Evolutionary conservation across 768 basidiomycete species (phyloP), one percentile per base, ranked within the genome.

Genomic region (Suillus plorans): DNA sequence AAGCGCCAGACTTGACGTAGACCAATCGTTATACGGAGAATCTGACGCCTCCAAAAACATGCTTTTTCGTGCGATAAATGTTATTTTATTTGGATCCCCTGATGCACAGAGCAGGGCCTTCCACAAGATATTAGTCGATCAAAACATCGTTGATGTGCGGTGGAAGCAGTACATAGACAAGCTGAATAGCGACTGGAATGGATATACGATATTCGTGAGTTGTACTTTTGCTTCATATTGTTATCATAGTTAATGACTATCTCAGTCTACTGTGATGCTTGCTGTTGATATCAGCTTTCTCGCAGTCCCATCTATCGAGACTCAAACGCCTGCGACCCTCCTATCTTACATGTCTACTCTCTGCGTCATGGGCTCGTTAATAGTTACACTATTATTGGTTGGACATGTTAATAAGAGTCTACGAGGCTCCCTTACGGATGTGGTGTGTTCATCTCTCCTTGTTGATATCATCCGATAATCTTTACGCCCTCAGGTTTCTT

Each of bases 281-380:
- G 81, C 80, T n/a, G 83, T 82, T 2, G 85, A 85, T 61, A 80
- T 88, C 1, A 81, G 80, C 0, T 85, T 86, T 68, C 71, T 87
- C 12, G 81, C 83, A 5, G 84, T 87, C 28, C 80, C 80, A n/a
- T 74, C 76, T 34, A 77, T 82, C 39, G 76, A 20, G n/a, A 14
- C 69, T 59, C 75, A 64, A 47, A 28, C 16, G 14, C 20, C n/a
- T 44, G 50, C 18, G 49, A 44, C 39, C 31, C 12, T 75, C 67
- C 68, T 76, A 22, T 74, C 74, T 60, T 81, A 80, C 55, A 63
- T 78, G 8, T 82, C 82, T 1, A 75, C 75, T 8, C 56, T 80
- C 9, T 69, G 74, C n/a, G 76, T 71, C 58, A 63, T 82, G 44
- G 76, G 74, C 2, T 74, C 74, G 42, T 73, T 79, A 57, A 61